phyloP scores from a whole-genome alignment of 2,329 filamentous ascomycete genomes.

The Aspergillus pseudoglaucus region DNA sequence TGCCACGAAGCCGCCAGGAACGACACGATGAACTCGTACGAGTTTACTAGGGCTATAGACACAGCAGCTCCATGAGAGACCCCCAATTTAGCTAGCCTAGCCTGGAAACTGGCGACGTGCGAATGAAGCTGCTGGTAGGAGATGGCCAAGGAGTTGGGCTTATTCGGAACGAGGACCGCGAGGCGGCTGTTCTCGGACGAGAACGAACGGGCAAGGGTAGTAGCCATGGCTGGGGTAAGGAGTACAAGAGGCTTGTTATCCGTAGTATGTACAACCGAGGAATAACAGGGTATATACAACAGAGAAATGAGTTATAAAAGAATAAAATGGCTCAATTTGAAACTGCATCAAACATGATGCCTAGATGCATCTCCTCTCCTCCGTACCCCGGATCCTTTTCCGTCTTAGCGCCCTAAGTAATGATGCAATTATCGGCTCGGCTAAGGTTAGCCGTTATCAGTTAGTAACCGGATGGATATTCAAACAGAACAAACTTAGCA shows the following conservation, averaged over 20 bases:
- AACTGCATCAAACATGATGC: neutral
- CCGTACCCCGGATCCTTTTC: neutral
- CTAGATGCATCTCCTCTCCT: neutral
- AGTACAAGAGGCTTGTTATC: neutral
- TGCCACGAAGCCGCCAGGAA: slow-evolving; percentile 85
- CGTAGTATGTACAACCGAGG: neutral
- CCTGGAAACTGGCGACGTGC: slow-evolving; percentile 66
- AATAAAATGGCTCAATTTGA: neutral
- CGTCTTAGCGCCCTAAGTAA: neutral
- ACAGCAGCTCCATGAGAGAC: slow-evolving; percentile 64
- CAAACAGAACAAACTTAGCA: slow-evolving; percentile 11
- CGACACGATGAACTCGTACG: slow-evolving; percentile 79
- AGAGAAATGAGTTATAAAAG: neutral
- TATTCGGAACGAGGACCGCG: slow-evolving; percentile 68
- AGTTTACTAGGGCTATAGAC: slow-evolving; percentile 77
- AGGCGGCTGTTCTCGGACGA: slow-evolving; percentile 45
- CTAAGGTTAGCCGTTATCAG: too few relatives aligned
- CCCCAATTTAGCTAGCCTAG: slow-evolving; percentile 68
- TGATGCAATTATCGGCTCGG: too few relatives aligned
- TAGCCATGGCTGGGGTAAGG: slow-evolving; percentile 24
- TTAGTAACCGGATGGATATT: neutral
- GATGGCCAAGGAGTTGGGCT: slow-evolving; percentile 55
- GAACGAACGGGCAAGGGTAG: slow-evolving; percentile 55
- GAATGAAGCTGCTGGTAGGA: slow-evolving; percentile 62
- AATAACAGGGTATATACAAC: too few relatives aligned